These are phyloP conservation scores for Exophiala alcalophila DNA, from an alignment of 2,329 filamentous ascomycete genomes.

Conservation along the genomic window DNA sequence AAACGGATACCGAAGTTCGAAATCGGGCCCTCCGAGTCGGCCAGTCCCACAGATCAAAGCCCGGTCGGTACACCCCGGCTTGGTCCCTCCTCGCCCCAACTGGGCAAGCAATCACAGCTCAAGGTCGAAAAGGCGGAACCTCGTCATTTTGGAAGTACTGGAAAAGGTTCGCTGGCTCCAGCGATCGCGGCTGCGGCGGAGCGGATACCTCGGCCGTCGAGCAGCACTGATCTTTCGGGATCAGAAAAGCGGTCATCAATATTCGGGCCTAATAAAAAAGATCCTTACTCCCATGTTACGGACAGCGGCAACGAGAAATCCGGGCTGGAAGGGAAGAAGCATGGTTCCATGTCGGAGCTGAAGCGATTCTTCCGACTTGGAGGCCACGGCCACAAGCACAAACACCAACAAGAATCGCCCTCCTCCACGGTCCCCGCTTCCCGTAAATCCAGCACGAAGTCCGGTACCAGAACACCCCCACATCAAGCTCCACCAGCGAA, in stretches of 20 bases:
- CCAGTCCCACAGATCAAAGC: conserved; percentile 56
- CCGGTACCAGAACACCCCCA: conserved; percentile 51
- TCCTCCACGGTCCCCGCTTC: conserved; percentile 50
- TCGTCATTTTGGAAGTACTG: conserved; percentile 30
- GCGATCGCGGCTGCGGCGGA: conserved; percentile 31
- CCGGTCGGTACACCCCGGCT: conserved; percentile 54
- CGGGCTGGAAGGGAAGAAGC: conserved; percentile 49
- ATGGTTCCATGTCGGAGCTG: conserved; percentile 87
- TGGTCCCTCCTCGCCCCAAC: conserved; percentile 47
- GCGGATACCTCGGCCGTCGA: conserved; percentile 47
- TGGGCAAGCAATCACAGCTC: conserved; percentile 36
- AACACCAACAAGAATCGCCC: conserved; percentile 58
- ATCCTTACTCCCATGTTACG: conserved; percentile 49
- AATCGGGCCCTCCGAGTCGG: conserved; percentile 56
- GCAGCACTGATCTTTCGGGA: conserved; percentile 40
- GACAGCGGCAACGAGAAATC: conserved; percentile 38
- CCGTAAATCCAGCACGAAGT: conserved; percentile 56
- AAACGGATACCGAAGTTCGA: conserved; percentile 54
- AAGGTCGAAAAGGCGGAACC: conserved; percentile 13
- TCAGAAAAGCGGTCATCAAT: conserved; percentile 53
- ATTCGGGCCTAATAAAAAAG: conserved; percentile 51
- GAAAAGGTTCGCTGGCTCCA: conserved; percentile 29
- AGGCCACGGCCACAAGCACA: conserved; percentile 57
- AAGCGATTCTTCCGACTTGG: conserved; percentile 94
- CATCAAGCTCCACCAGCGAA: conserved; percentile 51